Evolutionary conservation across 495 filamentous ascomycete genomes (phyloP), one percentile per base, ranked within the genome.

Genomic region (Aspergillus baeticus): DNA sequence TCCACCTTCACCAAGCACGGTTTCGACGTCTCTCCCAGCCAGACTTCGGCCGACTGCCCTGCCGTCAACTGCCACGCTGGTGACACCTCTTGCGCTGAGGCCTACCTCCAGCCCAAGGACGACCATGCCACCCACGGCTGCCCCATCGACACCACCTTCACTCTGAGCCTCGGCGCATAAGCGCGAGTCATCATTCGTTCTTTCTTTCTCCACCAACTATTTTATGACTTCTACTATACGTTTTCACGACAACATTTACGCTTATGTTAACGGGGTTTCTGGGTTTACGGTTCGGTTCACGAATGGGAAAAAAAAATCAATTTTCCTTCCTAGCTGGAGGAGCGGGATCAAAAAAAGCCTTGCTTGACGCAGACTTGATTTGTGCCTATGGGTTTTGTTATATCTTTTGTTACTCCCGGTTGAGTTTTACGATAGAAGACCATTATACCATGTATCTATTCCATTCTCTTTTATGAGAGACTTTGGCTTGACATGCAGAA

Each of bases 91-190:
- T 78, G 75, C 59, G 60, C 68, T 18, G 71, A 69, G 50, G 74
- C 75, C 38, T 78, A 77, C 66, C 64, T 76, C 60, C 51, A 68
- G 55, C 71, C 72, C 15, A 64, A 67, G 23, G 74, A 77, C 63
- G 65, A 78, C 67, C 64, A 73, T 29, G 75, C 74, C 47, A 78
- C 74, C 35, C 75, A 77, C 64, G 70, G 73, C 48, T 78, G 75
- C 69, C 73, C 71, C 31, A 67, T 74, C 54, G 51, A 74, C 62
- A 78, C 76, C 44, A 62, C 60, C 43, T 70, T 78, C 55, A 61
- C 59, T 29, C 42, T 78, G 52, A 69, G 51, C 41, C 62, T 76
- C 21, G 73, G 73, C 50, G 63, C 69, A 62, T 68, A 72, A 61
- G 34, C 34, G 8, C 23, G 26, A 59, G 29, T 43, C 42, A 45